Base-by-base conservation (phyloP, 352 stramenopile genomes). In the Phytophthora brassicae region DNA sequence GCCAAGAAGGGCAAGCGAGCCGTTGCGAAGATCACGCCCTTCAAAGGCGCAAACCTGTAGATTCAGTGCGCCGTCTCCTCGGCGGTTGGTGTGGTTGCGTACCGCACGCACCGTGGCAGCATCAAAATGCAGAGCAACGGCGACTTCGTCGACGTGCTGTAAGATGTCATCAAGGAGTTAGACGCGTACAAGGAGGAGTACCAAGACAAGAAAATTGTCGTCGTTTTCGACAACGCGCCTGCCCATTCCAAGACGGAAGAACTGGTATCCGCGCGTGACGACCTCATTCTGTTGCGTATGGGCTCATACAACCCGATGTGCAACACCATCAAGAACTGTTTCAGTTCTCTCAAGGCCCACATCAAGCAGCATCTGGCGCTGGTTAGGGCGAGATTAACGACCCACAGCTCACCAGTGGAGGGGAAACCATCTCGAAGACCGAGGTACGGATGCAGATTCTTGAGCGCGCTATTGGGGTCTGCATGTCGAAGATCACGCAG, bases 301-400 rank as follows among this genome's bases (percentile, higher is more conserved):
- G 52, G 52, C 7, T 57, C 57, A 1, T 69, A 63, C 35, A 63
- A 36, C 39, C 36, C 52, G 9, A 72, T 64, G 68, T 57, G 53
- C 44, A 75, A 72, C 24, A 52, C 58, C 6, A 69, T 72, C 17
- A 43, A 70, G 36, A 35, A 54, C 31, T 69, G 60, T n/a, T 74
- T 63, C 26, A 66, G 47, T 20, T 22, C 46, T 16, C 13, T 61
- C 12, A 67, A 61, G 26, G 8, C 28, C 4, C 31, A 33, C 14
- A 61, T 67, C 36, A 61, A 67, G 36, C 3, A 56, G 23, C 39
- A 56, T 35, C 31, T 56, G 33, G 33, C 48, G 9, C 6, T 48
- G 24, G 16, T 24, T 12, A 35, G 22, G 9, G 36, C 6, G 20
- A 56, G 23, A 47, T 56, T 36, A 47, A 43, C 14, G 16, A 43